Evolutionary conservation across 306 rosid genomes (phyloP).

Genomic region (Prosopis cineraria): DNA sequence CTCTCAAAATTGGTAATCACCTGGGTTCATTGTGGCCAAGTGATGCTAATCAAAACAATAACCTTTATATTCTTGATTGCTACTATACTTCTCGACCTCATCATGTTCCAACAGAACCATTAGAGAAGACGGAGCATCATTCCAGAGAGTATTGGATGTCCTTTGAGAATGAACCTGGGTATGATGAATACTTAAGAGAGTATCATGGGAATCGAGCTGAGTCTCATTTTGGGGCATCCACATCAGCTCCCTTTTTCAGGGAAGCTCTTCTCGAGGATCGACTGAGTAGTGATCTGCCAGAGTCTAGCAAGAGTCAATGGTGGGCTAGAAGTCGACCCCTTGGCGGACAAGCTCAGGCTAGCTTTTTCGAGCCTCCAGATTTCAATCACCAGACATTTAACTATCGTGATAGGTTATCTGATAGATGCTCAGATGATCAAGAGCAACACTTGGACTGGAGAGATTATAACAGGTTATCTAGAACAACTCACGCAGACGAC

Average conservation of each 20-base stretch:
- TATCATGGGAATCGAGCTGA: conserved; percentile 39
- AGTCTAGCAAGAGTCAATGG: conserved; percentile 59
- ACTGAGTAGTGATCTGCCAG: conserved; percentile 27
- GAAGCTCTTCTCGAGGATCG: conserved; percentile 53
- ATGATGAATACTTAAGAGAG: conserved; percentile 47
- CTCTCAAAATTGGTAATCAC: conserved; percentile 50
- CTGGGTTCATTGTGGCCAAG: conserved; percentile 63
- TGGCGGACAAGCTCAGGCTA: conserved; percentile 49
- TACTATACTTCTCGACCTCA: conserved; percentile 64
- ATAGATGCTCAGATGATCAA: conserved; percentile 65
- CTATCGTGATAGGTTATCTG: conserved; percentile 54
- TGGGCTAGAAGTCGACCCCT: conserved; percentile 67
- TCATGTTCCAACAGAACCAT: conserved; percentile 40
- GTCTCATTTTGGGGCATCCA: conserved; percentile 74
- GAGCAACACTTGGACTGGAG: conserved; percentile 59
- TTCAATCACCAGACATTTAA: conserved; percentile 48
- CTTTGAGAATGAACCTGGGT: conserved; percentile 42
- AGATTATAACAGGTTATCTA: conserved; percentile 49
- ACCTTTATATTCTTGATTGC: conserved; percentile 78
- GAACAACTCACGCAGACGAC: conserved; percentile 54
- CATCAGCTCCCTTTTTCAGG: conserved; percentile 61
- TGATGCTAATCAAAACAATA: conserved; percentile 58
- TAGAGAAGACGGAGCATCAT: conserved; percentile 42
- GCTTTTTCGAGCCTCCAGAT: conserved; percentile 91
- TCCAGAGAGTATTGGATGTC: conserved; percentile 56